Base-by-base conservation (phyloP, 2,329 filamentous ascomycete genomes). In the Hyphodiscus sp. region DNA sequence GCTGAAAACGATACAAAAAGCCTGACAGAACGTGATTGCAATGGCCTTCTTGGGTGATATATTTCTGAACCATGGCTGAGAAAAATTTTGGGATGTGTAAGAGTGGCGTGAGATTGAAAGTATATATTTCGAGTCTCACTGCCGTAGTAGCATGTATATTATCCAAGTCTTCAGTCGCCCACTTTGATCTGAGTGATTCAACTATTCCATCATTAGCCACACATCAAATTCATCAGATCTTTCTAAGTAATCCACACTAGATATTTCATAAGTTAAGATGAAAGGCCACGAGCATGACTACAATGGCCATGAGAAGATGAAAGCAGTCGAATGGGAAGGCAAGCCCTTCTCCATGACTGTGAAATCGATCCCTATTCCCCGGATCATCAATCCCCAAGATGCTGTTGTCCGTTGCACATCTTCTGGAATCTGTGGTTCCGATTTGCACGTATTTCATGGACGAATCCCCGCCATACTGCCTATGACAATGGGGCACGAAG, bases 271-370 rank as follows among this genome's bases (percentile, higher is more conserved):
- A 13, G 33, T 38, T 2, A 38, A 5, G 11, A 38, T 38, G 33
- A 38, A 38, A 38, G 11, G 33, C 33, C 33, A 38, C 11, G 33
- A 10, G 13, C 33, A 38, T 10, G 33, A 38, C 33, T 2, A 13
- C 33, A n/a, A 38, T 10, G 16, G 33, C 33, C 26, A 38, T 18
- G 47, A 49, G 33, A 56, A 41, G 11, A 61, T 61, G 57, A 55
- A 52, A n/a, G 58, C 54, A n/a, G 55, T 61, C 42, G 23, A 47
- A 11, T 61, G 50, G 45, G 49, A 56, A 29, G 49, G 52, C 2
- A 53, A 54, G 33, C 43, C 48, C 1, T 53, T 51, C 46, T 52
- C 51, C 33, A 87, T 95, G 47, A 72, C 85, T 62, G 75, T 94
- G 16, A 71, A 78, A 52, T 70, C 76, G 1, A 67, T 68, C 1